Base-by-base conservation (phyloP, 345 rosid species). In the Populus davidiana region DNA sequence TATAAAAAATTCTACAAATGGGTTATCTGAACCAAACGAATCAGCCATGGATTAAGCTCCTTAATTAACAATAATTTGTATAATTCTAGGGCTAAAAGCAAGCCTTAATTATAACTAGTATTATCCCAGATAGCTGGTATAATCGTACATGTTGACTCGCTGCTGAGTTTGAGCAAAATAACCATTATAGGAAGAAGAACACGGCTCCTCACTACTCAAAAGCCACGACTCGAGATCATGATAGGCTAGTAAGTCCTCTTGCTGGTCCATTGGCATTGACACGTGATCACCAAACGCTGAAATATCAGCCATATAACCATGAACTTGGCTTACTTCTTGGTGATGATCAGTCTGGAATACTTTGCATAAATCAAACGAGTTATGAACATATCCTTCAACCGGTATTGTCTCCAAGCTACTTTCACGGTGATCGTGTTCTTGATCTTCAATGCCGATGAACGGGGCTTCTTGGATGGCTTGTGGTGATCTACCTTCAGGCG, bases 121-220 rank as follows among this genome's bases (percentile, higher is more conserved):
- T 23, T 6, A 82, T 25, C 77, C 77, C 83, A 17, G 81, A 56
- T 13, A 80, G 69, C 36, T 75, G 74, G 43, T 1, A 8, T 83
- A 83, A 43, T 81, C 82, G 10, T 72, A 81, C 5, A 76, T 69
- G 79, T 80, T 84, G 71, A 79, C 81, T 79, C 70, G 78, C 41
- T 77, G 74, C 69, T 73, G 72, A 43, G 52, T 21, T 43, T 35
- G 52, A 23, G 49, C 25, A 72, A 10, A 21, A 56, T n/a, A 25
- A 78, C 6, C 23, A 52, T 39, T 73, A 68, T 18, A 52, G 44
- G 33, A 31, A 29, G 77, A 47, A 36, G 36, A 33, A 6, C 69
- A 35, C 27, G 79, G 25, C 36, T 25, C 75, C 23, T 78, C 59
- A 49, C 25, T 23, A 56, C 73, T 76, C 18, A 75, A 38, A 33